A percentile compares a stretch with the other conserved stretches of the same genome.
These are phyloP conservation scores for Cercospora nicotianae DNA, from an alignment of 2,329 filamentous ascomycete species.

Conservation along the genomic window DNA sequence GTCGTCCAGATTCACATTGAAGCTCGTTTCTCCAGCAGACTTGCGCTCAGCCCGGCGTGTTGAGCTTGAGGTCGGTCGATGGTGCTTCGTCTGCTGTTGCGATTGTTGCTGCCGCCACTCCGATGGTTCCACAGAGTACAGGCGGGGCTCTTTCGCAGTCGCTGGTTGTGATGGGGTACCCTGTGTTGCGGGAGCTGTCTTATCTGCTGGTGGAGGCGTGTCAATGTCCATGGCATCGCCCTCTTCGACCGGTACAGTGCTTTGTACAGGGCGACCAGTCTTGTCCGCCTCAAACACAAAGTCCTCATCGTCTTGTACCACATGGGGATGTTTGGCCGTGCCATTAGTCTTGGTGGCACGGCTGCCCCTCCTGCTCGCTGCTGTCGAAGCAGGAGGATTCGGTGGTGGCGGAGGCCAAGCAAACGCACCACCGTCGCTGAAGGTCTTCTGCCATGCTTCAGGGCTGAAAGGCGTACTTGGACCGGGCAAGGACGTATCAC, in stretches of 20 bases:
- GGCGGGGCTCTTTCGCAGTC: slow-evolving; percentile 33
- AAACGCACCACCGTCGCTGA: slow-evolving; percentile 46
- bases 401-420: slow-evolving; percentile 33
- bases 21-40: slow-evolving; percentile 13
- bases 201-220: slow-evolving; percentile 35
- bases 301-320: slow-evolving; percentile 34
- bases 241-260: slow-evolving; percentile 13
- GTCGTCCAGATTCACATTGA: slow-evolving; percentile 45
- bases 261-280: slow-evolving; percentile 1
- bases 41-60: slow-evolving; percentile 17
- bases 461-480: slow-evolving; percentile 20
- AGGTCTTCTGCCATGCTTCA: slow-evolving; percentile 47
- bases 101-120: slow-evolving; percentile 34
- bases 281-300: slow-evolving; percentile 27
- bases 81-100: slow-evolving; percentile 26
- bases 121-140: slow-evolving; percentile 38
- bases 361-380: slow-evolving; percentile 32
- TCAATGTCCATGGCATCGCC: slow-evolving; percentile 53
- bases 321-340: slow-evolving; percentile 31
- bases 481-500: slow-evolving; percentile 5
- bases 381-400: slow-evolving; percentile 35
- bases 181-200: slow-evolving; percentile 14
- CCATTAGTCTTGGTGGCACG: slow-evolving; percentile 20
- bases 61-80: slow-evolving; percentile 24
- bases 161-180: slow-evolving; percentile 8